phyloP scores from a whole-genome alignment of 106 monocot species.

The Allium cepa region DNA sequence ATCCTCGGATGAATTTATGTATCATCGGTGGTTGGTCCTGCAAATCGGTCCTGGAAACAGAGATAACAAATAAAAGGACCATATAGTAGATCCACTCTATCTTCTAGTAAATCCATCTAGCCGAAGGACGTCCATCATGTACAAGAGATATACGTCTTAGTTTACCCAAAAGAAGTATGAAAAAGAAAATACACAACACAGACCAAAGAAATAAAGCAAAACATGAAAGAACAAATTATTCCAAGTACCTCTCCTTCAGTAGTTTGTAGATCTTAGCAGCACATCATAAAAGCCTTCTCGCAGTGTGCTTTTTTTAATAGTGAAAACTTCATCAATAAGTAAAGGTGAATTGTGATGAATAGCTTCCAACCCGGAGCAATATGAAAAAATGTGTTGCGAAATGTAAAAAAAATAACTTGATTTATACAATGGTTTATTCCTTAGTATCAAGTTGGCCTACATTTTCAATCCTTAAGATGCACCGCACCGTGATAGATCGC shows the following conservation, averaged over 20 bases:
- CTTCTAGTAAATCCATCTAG: conserved; percentile 80
- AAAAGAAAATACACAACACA: neutral
- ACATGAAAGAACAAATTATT: neutral
- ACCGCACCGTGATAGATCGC: too few species aligned
- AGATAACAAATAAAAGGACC: too few species aligned
- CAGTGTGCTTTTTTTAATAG: conserved; percentile 32
- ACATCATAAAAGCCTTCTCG: conserved; percentile 52
- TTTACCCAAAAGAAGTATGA: neutral
- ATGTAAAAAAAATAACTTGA: too few species aligned
- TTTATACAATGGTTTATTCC: too few species aligned
- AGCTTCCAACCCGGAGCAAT: conserved; percentile 40
- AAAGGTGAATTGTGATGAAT: conserved; percentile 13
- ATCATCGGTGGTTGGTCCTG: too few species aligned
- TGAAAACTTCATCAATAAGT: conserved; percentile 26
- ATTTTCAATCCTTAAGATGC: too few species aligned
- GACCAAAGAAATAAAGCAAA: neutral
- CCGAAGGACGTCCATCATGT: conserved; percentile 3
- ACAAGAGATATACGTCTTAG: neutral
- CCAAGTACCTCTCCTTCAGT: conserved; percentile 66
- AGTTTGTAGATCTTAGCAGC: conserved; percentile 59
- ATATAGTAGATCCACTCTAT: conserved; percentile 59
- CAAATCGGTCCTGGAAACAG: too few species aligned
- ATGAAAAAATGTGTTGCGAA: too few species aligned
- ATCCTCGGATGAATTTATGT: too few species aligned
- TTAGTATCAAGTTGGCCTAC: too few species aligned